Evolutionary conservation across 129 eudicot genomes (phyloP).

Genomic region (Helianthus tuberosus): DNA sequence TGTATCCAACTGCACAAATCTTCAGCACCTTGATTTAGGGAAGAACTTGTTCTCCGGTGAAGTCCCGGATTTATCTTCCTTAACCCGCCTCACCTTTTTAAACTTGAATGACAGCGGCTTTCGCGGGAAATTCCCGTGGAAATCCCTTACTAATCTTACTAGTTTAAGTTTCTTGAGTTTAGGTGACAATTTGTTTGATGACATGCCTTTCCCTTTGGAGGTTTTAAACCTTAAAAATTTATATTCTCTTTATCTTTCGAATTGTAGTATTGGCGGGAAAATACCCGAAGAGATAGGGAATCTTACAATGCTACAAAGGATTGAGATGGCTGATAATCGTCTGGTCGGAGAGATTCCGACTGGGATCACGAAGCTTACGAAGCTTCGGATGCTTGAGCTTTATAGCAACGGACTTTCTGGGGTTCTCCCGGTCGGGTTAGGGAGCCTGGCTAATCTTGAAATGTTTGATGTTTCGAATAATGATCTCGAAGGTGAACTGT

Average conservation of each 20-base stretch:
- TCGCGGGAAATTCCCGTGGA: conserved; percentile 62
- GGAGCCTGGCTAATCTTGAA: conserved; percentile 50
- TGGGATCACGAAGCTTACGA: conserved; percentile 49
- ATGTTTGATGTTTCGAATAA: conserved; percentile 56
- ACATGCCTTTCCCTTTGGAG: conserved; percentile 56
- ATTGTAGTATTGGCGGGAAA: conserved; percentile 56
- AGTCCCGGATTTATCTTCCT: conserved; percentile 54
- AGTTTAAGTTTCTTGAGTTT: conserved; percentile 48
- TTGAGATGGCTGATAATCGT: conserved; percentile 46
- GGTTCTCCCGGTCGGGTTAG: conserved; percentile 48
- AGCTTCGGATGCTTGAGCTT: conserved; percentile 56
- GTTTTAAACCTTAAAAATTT: conserved; percentile 45
- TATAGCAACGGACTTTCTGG: conserved; percentile 55
- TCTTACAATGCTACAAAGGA: conserved; percentile 41
- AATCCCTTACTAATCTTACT: conserved; percentile 44
- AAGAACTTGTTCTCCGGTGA: conserved; percentile 47
- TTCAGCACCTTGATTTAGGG: conserved; percentile 54
- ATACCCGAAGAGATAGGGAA: conserved; percentile 62
- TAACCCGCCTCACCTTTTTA: conserved; percentile 41
- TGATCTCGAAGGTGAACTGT: conserved; percentile 58
- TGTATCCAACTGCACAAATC: conserved; percentile 45
- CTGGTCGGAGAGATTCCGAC: conserved; percentile 54
- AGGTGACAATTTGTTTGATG: conserved; percentile 60
- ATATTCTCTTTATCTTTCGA: conserved; percentile 53
- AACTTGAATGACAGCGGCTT: conserved; percentile 51